Evolutionary conservation across 139 green algal species (phyloP), one percentile per base, ranked within the genome.

Genomic region (Micractinium conductrix): DNA sequence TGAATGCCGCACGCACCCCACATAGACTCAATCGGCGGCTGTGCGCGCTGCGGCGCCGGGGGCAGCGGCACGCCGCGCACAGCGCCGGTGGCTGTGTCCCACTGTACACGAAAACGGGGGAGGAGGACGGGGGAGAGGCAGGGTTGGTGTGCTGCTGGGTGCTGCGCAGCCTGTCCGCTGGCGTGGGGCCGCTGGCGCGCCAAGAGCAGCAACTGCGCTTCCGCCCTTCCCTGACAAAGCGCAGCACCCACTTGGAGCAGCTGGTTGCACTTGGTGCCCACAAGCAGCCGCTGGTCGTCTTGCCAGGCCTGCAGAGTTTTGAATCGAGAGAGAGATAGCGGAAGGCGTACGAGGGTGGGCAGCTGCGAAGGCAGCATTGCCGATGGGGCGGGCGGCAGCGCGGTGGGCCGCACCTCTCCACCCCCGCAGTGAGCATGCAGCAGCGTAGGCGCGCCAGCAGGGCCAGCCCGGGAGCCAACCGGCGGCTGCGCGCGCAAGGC

Each of bases 261-360:
- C 19, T 79, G 83, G 84, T 95, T 94, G 80, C 88, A 93, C 80
- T 96, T 96, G 33, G 93, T 94, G 65, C 91, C 93, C 19, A 96
- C 83, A 12, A 93, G 80, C 35, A 95, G 89, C 24, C 76, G 62
- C 50, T 85, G 24, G 21, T 79, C 40, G 55, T 89, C 80, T 9
- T 93, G 48, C 93, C 93, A 96, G 0, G 70, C 80, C 91, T 93
- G 84, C 24, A 42, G 28, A 48, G 4, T n/a, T n/a, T n/a, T n/a
- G n/a, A n/a, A n/a, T n/a, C n/a, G n/a, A n/a, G n/a, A n/a, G n/a
- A n/a, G n/a, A n/a, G 4, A 17, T 9, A 35, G 74, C 73, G 45
- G 45, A 45, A 35, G 74, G 6, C 5, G 37, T 1, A 40, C 1
- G 73, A 12, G n/a, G 35, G 22, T 1, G n/a, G 28, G 16, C 43